Base-by-base conservation (phyloP, 768 basidiomycete genomes). In the Tephrocybe sp. region DNA sequence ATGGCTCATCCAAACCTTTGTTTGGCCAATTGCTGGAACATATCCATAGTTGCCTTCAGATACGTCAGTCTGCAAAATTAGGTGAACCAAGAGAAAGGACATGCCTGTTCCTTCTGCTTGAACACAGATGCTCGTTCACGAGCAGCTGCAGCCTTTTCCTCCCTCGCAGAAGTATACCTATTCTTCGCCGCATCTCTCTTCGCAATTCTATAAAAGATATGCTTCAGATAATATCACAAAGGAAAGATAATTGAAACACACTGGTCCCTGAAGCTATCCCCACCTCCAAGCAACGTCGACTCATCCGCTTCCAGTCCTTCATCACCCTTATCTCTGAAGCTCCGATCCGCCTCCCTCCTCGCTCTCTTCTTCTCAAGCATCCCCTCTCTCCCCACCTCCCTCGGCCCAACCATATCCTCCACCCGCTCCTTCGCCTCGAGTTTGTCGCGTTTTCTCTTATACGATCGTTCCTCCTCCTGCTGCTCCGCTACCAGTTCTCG, bases 281-380 rank as follows among this genome's bases (percentile, higher is more conserved):
- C 84, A 21, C 90, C 90, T 19, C 92, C 92, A 69, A 95, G 76
- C 47, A 96, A 70, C 1, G 84, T 87, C 1, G 77, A 73, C 27
- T 96, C 94, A 55, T 90, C 86, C 2, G 82, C 74, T 57, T 96
- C 94, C 9, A 84, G 61, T 11, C 88, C 86, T 32, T 82, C 87
- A 35, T 87, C 87, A 11, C 92, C 92, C 16, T 80, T 82, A 36
- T 92, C 89, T 45, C 87, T 74, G 64, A 86, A 90, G 2, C 82
- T 64, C 31, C 78, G 72, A 66, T 95, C 88, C 12, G 71, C 71
- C 54, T 90, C 91, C 54, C 92, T 75, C 54, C 75, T 78, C 31
- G 81, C 84, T 25, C 82, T 72, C 66, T 92, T 91, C 74, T 93
- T 93, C 72, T 95, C 94, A 53, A 94, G 64, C 79, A 87, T 82